Evolutionary conservation across 441 rosid species (phyloP), one percentile per base, ranked within the genome.

Genomic region (Pelargonium cotyledonis): DNA sequence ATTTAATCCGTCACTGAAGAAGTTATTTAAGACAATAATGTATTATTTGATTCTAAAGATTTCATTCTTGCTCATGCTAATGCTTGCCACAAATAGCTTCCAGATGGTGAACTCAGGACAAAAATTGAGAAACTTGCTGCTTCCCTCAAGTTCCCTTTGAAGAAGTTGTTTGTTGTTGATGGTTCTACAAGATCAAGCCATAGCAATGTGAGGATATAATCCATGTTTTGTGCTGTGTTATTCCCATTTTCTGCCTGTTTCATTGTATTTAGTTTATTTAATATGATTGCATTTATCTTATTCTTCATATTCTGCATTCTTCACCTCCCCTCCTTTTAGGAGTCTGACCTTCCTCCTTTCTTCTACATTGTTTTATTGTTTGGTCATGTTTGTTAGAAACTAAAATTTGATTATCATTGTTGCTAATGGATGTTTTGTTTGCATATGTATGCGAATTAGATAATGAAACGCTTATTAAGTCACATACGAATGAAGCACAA

Each of bases 141-240:
- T 63, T 90, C 96, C 43, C 89, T 87, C 21, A 87, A 77, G 46
- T 95, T 95, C 81, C 99, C 99, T 76, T 75, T 91, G 65, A 95
- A 85, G 84, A 95, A 95, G 80, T 82, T 95, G 82, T 95, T 88
- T 71, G 97, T 91, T 67, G 96, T 95, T 2, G 99, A 95, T 84
- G 99, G 99, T 76, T 95, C 99, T 66, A 91, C 97, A 75, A 88
- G 99, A 79, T 91, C 97, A 76, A 91, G 96, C 85, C 99, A 95
- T 75, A 91, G 99, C 89, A 95, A 95, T 89, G 99, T 95, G 81
- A 87, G 97, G 62, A 74, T 68, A 63, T 60, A 15, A 61, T 53
- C 71, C 61, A 63, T 66, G 19, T 43, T 1, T 46, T 8, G n/a
- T 57, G 5, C 57, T 26, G 65, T 73, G 51, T 23, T 29, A 16